Percentiles rank a stretch among this genome's conserved stretches.
phyloP scores from a whole-genome alignment of 306 rosid species.

The Casuarina equisetifolia region DNA sequence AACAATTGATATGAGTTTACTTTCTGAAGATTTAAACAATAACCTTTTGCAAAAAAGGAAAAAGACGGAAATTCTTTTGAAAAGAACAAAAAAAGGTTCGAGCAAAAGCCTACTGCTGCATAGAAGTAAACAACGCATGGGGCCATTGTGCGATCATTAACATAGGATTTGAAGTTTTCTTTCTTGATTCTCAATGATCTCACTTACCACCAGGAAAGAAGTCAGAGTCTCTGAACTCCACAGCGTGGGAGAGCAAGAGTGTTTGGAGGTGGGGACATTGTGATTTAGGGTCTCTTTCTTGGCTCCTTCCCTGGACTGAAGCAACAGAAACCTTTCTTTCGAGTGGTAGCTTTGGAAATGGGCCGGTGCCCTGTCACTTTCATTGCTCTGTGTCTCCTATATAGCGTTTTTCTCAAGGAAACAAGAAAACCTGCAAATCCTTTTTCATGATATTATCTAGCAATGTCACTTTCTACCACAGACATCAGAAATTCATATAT shows the following conservation, averaged over 20 bases:
- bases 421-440: no score
- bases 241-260: neutral
- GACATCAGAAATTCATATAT: no score
- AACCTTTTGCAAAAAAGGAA: neutral
- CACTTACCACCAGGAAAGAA: neutral
- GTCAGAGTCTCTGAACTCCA: neutral
- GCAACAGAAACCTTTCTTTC: neutral
- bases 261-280: neutral
- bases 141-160: neutral
- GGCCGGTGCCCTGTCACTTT: slow-evolving; percentile 3
- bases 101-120: neutral
- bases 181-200: slow-evolving; percentile 4
- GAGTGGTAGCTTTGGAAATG: neutral
- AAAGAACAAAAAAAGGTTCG: neutral
- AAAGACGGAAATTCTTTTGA: neutral
- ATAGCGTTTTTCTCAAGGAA: no score
- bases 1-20: neutral
- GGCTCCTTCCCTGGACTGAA: neutral
- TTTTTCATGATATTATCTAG: neutral
- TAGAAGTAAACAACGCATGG: slow-evolving; percentile 2
- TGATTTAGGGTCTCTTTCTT: neutral
- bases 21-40: neutral
- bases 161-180: neutral
- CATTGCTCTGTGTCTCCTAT: no score
- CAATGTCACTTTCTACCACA: no score